Evolutionary conservation across 306 rosid genomes (phyloP).

Genomic region (Quercus glauca): DNA sequence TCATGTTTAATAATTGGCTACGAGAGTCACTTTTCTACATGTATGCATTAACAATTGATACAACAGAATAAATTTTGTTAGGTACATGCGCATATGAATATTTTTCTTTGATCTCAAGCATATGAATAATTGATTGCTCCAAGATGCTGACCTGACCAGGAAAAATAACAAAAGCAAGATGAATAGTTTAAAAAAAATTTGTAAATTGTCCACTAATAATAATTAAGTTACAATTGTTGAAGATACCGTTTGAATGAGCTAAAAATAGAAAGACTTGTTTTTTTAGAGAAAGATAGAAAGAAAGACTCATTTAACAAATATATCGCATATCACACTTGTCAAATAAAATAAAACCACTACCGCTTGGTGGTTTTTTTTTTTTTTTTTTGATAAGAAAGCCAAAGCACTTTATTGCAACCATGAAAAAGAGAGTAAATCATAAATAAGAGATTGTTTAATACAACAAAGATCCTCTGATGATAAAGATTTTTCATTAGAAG

Average conservation of each 20-base stretch:
- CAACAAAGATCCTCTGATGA: no score
- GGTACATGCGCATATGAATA: neutral
- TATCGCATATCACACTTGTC: neutral
- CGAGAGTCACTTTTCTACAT: neutral
- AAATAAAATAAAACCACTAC: neutral
- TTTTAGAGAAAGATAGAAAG: no score
- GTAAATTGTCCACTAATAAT: neutral
- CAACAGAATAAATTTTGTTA: neutral
- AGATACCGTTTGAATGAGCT: neutral
- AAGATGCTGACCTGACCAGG: neutral
- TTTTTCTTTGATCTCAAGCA: no score
- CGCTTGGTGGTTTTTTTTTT: no score
- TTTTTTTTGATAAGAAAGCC: no score
- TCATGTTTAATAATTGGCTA: neutral
- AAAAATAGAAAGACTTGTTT: neutral
- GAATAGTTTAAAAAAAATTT: neutral
- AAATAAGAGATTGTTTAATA: no score
- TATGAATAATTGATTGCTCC: conserved; percentile 3
- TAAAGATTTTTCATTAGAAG: no score
- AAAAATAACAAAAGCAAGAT: neutral
- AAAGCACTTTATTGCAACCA: no score
- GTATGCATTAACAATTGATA: neutral
- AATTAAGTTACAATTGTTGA: neutral
- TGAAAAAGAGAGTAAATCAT: no score
- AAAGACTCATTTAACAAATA: neutral